A percentile compares a stretch with the other conserved stretches of the same genome.
phyloP scores from a whole-genome alignment of 768 basidiomycete genomes.

The Tulasnella sp. region DNA sequence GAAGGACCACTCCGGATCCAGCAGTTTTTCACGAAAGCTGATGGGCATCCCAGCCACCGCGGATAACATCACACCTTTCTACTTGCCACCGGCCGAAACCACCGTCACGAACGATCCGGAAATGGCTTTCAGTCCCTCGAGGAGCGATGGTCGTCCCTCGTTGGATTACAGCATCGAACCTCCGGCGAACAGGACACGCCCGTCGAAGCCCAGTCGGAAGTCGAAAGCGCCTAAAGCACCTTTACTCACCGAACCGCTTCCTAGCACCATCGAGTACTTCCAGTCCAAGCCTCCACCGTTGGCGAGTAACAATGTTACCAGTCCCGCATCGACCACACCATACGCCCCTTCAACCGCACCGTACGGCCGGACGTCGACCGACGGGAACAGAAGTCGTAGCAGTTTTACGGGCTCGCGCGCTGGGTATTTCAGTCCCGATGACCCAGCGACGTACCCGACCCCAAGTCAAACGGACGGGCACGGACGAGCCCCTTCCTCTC shows the following conservation, averaged over 20 bases:
- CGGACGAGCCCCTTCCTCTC: background rate
- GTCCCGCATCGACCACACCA: background rate
- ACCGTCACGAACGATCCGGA: background rate
- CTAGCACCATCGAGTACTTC: background rate
- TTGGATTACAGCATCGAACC: background rate
- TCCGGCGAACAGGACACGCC: background rate
- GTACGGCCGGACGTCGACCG: too few relatives aligned
- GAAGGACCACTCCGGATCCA: background rate
- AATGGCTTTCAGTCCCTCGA: background rate
- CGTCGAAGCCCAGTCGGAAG: background rate
- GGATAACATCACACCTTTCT: background rate
- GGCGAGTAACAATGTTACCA: background rate
- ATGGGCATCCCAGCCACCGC: background rate
- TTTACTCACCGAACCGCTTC: background rate
- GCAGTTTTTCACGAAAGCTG: background rate
- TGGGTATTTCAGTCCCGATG: slow-evolving; percentile 3
- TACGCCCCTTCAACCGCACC: background rate
- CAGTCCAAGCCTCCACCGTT: background rate
- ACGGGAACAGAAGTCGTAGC: background rate
- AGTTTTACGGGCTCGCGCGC: background rate
- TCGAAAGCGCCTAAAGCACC: background rate
- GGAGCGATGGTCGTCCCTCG: background rate
- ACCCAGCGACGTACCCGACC: background rate
- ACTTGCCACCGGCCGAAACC: background rate
- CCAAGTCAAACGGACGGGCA: background rate